Percentiles rank a stretch among this genome's conserved stretches.
Evolutionary conservation across 768 basidiomycete species (phyloP).

Genomic region (Nevesoporus exiguus): DNA sequence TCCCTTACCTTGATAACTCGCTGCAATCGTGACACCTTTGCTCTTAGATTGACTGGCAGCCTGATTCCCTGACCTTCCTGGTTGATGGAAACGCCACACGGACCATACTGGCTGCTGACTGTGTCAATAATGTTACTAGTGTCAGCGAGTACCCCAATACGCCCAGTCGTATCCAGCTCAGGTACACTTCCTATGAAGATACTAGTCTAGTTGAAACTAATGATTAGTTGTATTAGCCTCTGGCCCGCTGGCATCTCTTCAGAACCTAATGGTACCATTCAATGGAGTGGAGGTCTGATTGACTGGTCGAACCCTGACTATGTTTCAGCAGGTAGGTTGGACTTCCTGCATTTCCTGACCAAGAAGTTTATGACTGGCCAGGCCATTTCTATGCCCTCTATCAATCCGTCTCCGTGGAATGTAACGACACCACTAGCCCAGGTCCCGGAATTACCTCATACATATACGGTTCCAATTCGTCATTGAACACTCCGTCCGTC

Average conservation of each 20-base stretch:
- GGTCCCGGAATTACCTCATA: constrained; percentile 56
- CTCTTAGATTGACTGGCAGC: constrained; percentile 76
- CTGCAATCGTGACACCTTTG: background rate
- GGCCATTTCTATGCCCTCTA: constrained; percentile 72
- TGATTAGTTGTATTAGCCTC: constrained; percentile 36
- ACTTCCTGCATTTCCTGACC: background rate
- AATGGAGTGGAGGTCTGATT: constrained; percentile 83
- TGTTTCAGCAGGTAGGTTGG: constrained; percentile 48
- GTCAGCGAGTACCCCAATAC: constrained; percentile 68
- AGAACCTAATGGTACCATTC: constrained; percentile 62
- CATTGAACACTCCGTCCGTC: constrained; percentile 50
- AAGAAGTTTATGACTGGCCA: constrained; percentile 13
- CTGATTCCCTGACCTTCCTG: constrained; percentile 57
- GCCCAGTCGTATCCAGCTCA: constrained; percentile 77
- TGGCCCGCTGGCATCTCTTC: constrained; percentile 79
- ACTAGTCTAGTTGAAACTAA: background rate
- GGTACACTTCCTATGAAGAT: constrained; percentile 38
- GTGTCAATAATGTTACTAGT: constrained; percentile 47
- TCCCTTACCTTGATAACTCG: background rate
- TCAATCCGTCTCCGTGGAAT: constrained; percentile 60
- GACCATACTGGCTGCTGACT: constrained; percentile 59
- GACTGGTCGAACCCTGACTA: constrained; percentile 82
- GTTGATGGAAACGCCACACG: constrained; percentile 73
- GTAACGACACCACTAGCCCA: constrained; percentile 47
- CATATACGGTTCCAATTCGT: constrained; percentile 55